phyloP scores from a whole-genome alignment of 75 land plant species.

The Larix kaempferi region DNA sequence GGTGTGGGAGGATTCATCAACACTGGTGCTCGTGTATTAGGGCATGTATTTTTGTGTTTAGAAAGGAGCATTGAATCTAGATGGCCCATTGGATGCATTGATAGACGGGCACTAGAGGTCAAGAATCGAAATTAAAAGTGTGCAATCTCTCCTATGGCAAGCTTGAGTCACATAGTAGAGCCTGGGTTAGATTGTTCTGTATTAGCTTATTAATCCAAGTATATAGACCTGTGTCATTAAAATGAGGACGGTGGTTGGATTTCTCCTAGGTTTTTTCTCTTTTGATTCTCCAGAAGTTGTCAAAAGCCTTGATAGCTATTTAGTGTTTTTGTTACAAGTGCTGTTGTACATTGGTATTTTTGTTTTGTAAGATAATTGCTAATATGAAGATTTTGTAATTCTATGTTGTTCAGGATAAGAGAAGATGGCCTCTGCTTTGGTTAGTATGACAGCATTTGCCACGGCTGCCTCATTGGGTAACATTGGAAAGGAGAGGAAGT shows the following conservation, averaged over 20 bases:
- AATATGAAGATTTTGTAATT: too few relatives aligned
- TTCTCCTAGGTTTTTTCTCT: not conserved
- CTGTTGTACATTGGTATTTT: not conserved
- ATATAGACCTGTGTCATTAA: not conserved
- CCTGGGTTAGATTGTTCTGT: not conserved
- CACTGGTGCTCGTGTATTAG: too few relatives aligned
- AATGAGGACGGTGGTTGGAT: too few relatives aligned
- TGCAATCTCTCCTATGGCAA: too few relatives aligned
- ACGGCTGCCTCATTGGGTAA: not conserved
- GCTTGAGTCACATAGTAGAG: not conserved
- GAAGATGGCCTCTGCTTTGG: slow-evolving; percentile 7
- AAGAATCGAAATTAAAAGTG: too few relatives aligned
- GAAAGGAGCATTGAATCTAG: too few relatives aligned
- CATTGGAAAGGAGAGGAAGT: slow-evolving; percentile 9
- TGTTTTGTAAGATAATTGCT: not conserved
- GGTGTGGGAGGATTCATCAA: too few relatives aligned
- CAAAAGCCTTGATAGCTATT: not conserved
- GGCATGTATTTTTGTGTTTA: too few relatives aligned
- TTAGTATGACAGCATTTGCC: not conserved
- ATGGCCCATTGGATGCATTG: too few relatives aligned
- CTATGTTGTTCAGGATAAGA: not conserved
- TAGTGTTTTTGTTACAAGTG: not conserved
- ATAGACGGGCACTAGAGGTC: too few relatives aligned
- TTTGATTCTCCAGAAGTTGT: not conserved
- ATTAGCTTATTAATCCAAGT: not conserved